phyloP scores from a whole-genome alignment of 2,329 filamentous ascomycete species.

The Fonsecaea nubica region DNA sequence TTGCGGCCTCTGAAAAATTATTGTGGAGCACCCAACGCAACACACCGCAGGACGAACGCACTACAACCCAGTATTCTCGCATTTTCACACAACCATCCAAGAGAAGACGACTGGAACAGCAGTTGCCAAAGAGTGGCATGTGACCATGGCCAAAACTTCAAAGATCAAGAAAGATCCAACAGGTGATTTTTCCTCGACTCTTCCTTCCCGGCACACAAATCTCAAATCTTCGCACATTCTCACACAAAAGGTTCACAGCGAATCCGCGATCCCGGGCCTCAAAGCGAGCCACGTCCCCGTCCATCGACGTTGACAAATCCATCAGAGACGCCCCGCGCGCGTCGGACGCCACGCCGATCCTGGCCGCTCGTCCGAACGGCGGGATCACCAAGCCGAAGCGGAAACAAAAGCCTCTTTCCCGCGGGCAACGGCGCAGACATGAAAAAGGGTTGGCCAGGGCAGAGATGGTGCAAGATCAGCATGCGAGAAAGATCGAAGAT shows the following conservation, averaged over 20 bases:
- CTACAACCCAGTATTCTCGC: neutral
- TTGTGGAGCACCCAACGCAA: neutral
- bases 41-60: neutral
- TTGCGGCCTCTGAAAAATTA: neutral
- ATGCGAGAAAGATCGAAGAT: constrained; percentile 62
- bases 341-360: constrained; percentile 46
- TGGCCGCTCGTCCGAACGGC: constrained; percentile 53
- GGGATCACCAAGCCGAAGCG: constrained; percentile 62
- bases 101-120: neutral
- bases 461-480: constrained; percentile 60
- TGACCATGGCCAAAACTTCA: constrained; percentile 39
- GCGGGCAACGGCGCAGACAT: constrained; percentile 61
- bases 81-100: neutral
- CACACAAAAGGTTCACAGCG: constrained; percentile 47
- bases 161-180: constrained; percentile 29
- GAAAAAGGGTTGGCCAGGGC: constrained; percentile 63
- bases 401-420: constrained; percentile 57
- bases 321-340: constrained; percentile 51
- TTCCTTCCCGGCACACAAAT: neutral
- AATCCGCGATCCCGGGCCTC: constrained; percentile 66
- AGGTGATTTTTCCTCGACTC: constrained; percentile 1
- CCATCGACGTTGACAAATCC: constrained; percentile 60
- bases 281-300: constrained; percentile 63
- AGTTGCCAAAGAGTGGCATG: neutral
- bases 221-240: neutral